Percentiles rank a stretch among this genome's conserved stretches.
These are phyloP conservation scores for Dryas octopetala DNA, from an alignment of 306 rosid species.

Conservation along the genomic window DNA sequence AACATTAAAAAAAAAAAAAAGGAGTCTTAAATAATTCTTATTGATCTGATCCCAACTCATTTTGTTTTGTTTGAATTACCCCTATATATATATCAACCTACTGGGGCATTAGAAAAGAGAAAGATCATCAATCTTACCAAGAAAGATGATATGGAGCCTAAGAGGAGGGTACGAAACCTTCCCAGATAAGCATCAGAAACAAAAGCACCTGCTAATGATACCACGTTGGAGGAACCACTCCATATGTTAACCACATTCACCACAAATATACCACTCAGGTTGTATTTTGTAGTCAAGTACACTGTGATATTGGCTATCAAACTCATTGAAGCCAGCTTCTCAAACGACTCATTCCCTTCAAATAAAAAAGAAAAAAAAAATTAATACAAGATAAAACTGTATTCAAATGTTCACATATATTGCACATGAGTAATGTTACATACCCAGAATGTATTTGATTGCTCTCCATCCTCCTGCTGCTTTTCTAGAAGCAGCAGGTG, in stretches of 20 bases:
- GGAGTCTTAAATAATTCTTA: too few species aligned
- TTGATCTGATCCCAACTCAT: too few species aligned
- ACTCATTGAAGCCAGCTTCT: constrained; percentile 92
- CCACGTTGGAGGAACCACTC: constrained; percentile 67
- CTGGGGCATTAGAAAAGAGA: not conserved
- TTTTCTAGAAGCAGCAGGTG: not conserved
- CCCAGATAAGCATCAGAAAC: constrained; percentile 77
- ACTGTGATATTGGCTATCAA: constrained; percentile 60
- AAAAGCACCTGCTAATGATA: constrained; percentile 70
- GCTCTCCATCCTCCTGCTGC: constrained; percentile 53
- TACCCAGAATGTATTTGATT: constrained; percentile 54
- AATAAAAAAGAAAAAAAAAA: too few species aligned
- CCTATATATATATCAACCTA: too few species aligned
- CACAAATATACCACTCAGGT: constrained; percentile 49
- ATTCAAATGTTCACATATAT: too few species aligned
- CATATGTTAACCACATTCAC: constrained; percentile 69
- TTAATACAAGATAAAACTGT: too few species aligned
- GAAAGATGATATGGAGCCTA: constrained; percentile 58
- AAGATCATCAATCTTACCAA: constrained; percentile 44
- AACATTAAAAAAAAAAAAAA: too few species aligned
- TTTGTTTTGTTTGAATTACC: too few species aligned
- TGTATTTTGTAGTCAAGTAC: constrained; percentile 52
- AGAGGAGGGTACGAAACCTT: constrained; percentile 64
- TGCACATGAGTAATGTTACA: not conserved
- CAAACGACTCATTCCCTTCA: constrained; percentile 75